These are phyloP conservation scores for Nemania sp. DNA, from an alignment of 2,329 filamentous ascomycete species.

Conservation along the genomic window DNA sequence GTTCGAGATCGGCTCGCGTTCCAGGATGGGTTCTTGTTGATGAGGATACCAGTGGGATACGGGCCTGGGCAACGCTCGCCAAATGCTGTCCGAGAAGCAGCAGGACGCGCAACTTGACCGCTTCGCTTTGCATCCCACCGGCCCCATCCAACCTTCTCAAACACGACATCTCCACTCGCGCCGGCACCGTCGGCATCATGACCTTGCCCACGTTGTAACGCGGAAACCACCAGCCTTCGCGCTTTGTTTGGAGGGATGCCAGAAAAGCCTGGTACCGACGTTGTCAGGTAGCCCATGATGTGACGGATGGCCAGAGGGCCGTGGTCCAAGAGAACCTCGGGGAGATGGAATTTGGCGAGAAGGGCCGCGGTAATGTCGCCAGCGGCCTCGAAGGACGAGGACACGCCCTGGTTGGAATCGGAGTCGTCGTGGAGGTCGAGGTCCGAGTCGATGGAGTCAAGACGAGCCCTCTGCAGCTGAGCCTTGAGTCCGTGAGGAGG, in stretches of 20 bases:
- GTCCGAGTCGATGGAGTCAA: conserved; percentile 79
- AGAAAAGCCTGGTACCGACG: conserved; percentile 89
- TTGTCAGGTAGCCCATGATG: conserved; percentile 92
- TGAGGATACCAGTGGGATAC: conserved; percentile 60
- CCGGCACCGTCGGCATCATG: conserved; percentile 63
- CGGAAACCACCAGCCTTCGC: conserved; percentile 86
- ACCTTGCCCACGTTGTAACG: conserved; percentile 72
- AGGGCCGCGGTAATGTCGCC: conserved; percentile 84
- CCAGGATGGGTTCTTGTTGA: conserved; percentile 51
- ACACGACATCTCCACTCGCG: conserved; percentile 73
- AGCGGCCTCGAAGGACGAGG: conserved; percentile 67
- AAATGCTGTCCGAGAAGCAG: conserved; percentile 48
- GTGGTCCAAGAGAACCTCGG: conserved; percentile 85
- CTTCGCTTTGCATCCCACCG: conserved; percentile 86
- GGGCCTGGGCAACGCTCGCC: conserved; percentile 47
- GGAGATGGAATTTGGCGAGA: conserved; percentile 87
- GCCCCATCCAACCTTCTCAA: conserved; percentile 97
- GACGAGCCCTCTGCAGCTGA: conserved; percentile 62
- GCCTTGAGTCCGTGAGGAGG: conserved; percentile 79
- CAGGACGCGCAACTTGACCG: conserved; percentile 60
- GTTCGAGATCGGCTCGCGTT: conserved; percentile 54
- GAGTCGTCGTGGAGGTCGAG: conserved; percentile 77
- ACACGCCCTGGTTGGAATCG: conserved; percentile 52
- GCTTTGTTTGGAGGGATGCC: conserved; percentile 88
- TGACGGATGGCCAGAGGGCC: conserved; percentile 93